phyloP scores from a whole-genome alignment of 306 rosid genomes.

The Comarum palustre region DNA sequence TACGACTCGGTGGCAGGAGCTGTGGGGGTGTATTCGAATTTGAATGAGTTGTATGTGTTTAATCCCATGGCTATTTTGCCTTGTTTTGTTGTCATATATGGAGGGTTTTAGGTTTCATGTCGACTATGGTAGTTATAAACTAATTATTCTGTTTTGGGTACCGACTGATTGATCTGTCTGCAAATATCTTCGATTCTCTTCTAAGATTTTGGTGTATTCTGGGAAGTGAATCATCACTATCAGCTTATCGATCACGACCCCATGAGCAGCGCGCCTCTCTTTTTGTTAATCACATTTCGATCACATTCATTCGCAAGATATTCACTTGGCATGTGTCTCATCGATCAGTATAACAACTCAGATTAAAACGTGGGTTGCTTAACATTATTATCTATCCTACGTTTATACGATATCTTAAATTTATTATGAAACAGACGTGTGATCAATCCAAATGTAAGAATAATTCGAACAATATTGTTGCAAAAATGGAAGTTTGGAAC shows the following conservation, averaged over 20 bases:
- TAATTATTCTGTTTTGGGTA: neutral
- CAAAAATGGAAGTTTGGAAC: too few relatives aligned
- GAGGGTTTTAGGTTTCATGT: slow-evolving; percentile 48
- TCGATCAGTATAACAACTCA: too few relatives aligned
- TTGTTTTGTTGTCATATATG: slow-evolving; percentile 92
- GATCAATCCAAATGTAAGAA: too few relatives aligned
- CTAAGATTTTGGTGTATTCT: neutral
- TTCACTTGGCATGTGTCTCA: too few relatives aligned
- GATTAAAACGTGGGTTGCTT: too few relatives aligned
- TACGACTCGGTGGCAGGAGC: slow-evolving; percentile 73
- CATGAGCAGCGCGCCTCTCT: neutral
- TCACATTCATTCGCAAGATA: too few relatives aligned
- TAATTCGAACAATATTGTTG: too few relatives aligned
- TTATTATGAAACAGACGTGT: too few relatives aligned
- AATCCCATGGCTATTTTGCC: slow-evolving; percentile 86
- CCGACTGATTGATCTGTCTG: neutral
- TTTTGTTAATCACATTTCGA: too few relatives aligned
- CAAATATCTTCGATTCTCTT: neutral
- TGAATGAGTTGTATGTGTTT: slow-evolving; percentile 82
- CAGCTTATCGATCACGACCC: neutral
- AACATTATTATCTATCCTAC: too few relatives aligned
- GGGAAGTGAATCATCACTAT: neutral
- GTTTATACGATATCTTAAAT: too few relatives aligned
- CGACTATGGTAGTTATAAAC: neutral
- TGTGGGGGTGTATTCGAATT: slow-evolving; percentile 75